These are phyloP conservation scores for Silybum marianum DNA, from an alignment of 129 eudicot genomes.

Conservation along the genomic window DNA sequence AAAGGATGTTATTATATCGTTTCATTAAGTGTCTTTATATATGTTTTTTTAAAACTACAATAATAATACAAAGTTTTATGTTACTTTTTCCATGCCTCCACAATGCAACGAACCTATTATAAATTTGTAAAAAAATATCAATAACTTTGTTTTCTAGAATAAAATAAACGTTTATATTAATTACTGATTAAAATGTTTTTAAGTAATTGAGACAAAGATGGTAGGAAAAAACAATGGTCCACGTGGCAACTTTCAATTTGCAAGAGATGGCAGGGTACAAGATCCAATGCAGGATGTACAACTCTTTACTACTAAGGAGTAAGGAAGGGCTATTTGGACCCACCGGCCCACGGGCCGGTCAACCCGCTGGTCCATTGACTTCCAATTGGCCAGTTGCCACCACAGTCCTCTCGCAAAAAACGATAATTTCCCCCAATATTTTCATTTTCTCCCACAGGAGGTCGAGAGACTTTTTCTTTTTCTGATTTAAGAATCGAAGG, in stretches of 20 bases:
- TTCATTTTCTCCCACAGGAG: slow-evolving; percentile 11
- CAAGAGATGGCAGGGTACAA: neutral
- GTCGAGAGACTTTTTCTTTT: slow-evolving; percentile 3
- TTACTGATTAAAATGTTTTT: neutral
- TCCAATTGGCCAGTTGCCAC: neutral
- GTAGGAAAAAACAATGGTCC: neutral
- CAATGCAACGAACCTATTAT: neutral
- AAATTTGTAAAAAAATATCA: neutral
- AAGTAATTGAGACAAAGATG: neutral
- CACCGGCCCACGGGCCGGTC: slow-evolving; percentile 1
- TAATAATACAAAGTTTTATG: too few species aligned
- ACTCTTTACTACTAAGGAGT: too few species aligned
- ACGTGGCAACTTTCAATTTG: too few species aligned
- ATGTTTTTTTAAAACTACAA: neutral
- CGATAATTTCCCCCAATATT: neutral
- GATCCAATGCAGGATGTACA: neutral
- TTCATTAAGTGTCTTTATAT: too few species aligned
- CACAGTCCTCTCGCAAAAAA: neutral
- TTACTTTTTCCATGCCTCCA: neutral
- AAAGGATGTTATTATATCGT: neutral
- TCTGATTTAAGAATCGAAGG: slow-evolving; percentile 7
- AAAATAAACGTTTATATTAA: too few species aligned
- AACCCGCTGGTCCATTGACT: neutral
- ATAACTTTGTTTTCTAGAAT: too few species aligned
- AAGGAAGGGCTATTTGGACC: neutral